These are phyloP conservation scores for Eucalyptus tenuipes DNA, from an alignment of 345 rosid species.

Conservation along the genomic window DNA sequence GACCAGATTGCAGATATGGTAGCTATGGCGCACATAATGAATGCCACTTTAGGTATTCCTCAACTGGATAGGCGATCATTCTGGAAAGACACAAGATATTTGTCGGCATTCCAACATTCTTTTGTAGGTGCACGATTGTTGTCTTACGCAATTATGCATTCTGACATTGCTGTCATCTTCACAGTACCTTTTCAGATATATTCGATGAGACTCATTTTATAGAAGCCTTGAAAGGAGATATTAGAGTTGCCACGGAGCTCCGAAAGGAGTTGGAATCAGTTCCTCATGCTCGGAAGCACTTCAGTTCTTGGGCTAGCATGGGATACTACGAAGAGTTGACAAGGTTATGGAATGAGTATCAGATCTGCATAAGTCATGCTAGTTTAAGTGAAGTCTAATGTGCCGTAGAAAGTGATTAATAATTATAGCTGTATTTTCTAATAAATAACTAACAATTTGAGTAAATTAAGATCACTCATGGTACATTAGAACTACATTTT, in stretches of 20 bases:
- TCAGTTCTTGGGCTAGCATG: constrained; percentile 69
- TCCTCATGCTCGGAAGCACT: constrained; percentile 81
- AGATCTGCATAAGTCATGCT: constrained; percentile 12
- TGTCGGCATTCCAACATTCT: neutral
- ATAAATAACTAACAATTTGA: neutral
- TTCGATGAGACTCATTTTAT: constrained; percentile 72
- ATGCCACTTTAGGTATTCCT: constrained; percentile 87
- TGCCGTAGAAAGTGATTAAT: no score
- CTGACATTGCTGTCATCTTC: neutral
- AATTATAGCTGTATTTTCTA: no score
- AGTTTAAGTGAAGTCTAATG: neutral
- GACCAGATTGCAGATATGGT: constrained; percentile 82
- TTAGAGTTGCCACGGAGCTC: constrained; percentile 56
- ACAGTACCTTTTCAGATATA: constrained; percentile 70
- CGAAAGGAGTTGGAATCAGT: constrained; percentile 55
- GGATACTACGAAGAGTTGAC: constrained; percentile 80
- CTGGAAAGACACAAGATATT: constrained; percentile 85
- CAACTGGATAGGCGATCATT: constrained; percentile 75
- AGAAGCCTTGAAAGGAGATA: constrained; percentile 41
- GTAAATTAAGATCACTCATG: neutral
- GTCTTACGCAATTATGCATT: neutral
- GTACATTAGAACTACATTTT: neutral
- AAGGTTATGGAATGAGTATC: constrained; percentile 50
- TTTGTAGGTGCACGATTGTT: neutral
- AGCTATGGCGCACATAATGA: constrained; percentile 78